Conservation (phyloP, 176 grass and related monocot genomes). For the Oryza nivara region DNA sequence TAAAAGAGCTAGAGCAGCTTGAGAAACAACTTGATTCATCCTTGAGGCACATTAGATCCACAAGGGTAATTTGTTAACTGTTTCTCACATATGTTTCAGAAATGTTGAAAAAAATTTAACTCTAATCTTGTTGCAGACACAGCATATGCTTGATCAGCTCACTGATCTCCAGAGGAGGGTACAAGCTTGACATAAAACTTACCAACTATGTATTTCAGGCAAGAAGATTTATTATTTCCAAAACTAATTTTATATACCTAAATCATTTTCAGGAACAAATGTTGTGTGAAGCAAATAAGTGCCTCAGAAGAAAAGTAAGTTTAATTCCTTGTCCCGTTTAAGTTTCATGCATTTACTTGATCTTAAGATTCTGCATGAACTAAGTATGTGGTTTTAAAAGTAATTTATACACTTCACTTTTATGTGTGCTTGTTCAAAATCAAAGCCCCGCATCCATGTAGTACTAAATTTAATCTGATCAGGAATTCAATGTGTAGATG, state of each 20-base stretch:
- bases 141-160: conserved; percentile 82
- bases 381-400: background rate
- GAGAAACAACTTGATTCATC: conserved; percentile 92
- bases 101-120: background rate
- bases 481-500: background rate
- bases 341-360: background rate
- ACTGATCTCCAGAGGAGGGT: conserved; percentile 71
- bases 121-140: conserved; percentile 55
- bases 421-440: background rate
- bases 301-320: conserved; percentile 80
- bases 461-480: background rate
- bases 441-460: background rate
- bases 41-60: conserved; percentile 92
- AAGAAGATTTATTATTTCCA: background rate
- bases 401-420: background rate
- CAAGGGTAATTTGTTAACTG: conserved; percentile 57
- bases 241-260: conserved; percentile 16
- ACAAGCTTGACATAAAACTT: background rate
- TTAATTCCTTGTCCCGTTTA: background rate
- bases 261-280: conserved; percentile 70
- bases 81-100: background rate
- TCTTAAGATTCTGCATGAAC: background rate
- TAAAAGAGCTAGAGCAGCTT: conserved; percentile 85
- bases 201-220: background rate
- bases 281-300: conserved; percentile 77